Conservation (phyloP, 345 rosid species). For the Fremontodendron californicum region DNA sequence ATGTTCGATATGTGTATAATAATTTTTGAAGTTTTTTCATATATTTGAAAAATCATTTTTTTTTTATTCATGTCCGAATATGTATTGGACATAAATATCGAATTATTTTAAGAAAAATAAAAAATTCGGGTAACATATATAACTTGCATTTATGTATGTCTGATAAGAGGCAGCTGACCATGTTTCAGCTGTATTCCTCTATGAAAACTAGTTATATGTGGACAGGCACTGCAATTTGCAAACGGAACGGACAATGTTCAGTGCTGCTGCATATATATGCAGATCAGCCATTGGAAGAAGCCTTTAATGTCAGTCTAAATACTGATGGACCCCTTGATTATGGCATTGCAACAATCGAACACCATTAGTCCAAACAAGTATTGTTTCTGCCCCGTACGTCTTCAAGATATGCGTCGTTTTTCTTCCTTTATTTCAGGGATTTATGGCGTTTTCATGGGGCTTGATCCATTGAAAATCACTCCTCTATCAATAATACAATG, state of each 20-base stretch:
- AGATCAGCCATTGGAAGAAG: neutral
- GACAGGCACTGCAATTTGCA: neutral
- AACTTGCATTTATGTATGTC: no score
- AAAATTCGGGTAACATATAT: no score
- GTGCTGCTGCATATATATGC: neutral
- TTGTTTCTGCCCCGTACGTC: neutral
- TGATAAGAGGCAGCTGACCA: no score
- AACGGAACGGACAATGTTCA: neutral
- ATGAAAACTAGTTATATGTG: no score
- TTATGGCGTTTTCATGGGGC: neutral
- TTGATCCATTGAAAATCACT: neutral
- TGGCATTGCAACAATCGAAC: constrained; percentile 2
- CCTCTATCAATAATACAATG: neutral
- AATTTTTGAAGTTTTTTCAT: no score
- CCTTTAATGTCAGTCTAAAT: neutral
- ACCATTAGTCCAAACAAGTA: constrained; percentile 2
- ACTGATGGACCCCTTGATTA: constrained; percentile 21
- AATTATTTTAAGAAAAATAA: no score
- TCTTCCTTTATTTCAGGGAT: constrained; percentile 14
- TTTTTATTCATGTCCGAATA: no score
- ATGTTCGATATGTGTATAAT: no score
- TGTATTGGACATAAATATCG: no score
- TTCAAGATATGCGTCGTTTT: constrained; percentile 14
- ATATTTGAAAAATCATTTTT: no score
- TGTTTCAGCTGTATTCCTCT: no score